phyloP scores from a whole-genome alignment of 768 basidiomycete species.

The Crassisporium funariophilum region DNA sequence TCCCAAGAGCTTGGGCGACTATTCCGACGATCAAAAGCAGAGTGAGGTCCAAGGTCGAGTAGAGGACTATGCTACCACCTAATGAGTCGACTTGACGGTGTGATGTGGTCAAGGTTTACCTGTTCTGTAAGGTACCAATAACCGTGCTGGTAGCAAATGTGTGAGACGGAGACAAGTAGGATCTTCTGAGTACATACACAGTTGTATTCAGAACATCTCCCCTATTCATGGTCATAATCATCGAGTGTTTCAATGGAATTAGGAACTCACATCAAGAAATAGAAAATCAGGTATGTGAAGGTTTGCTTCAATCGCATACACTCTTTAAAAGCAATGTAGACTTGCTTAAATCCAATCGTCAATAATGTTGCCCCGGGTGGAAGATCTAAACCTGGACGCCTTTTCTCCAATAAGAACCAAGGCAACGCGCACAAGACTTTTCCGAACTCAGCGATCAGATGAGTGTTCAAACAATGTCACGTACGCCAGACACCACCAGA shows the following conservation, averaged over 20 bases:
- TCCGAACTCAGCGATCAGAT: constrained; percentile 32
- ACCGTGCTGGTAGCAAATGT: constrained; percentile 51
- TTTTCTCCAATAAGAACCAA: constrained; percentile 73
- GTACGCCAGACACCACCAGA: constrained; percentile 75
- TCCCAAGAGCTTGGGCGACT: constrained; percentile 62
- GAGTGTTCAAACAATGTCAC: constrained; percentile 23
- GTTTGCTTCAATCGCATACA: constrained; percentile 72
- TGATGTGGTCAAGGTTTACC: constrained; percentile 34
- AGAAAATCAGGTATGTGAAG: constrained; percentile 73
- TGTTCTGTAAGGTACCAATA: constrained; percentile 70
- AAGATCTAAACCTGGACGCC: constrained; percentile 62
- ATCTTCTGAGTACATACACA: constrained; percentile 46
- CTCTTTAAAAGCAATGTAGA: constrained; percentile 61
- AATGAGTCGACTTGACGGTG: background rate
- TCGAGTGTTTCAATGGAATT: background rate
- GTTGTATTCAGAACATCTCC: constrained; percentile 77
- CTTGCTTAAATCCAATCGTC: constrained; percentile 71
- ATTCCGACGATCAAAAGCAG: constrained; percentile 69
- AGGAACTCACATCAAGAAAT: constrained; percentile 68
- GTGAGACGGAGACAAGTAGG: background rate
- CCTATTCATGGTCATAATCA: constrained; percentile 36
- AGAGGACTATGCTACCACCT: constrained; percentile 57
- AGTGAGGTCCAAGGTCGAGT: constrained; percentile 73
- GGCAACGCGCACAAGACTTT: constrained; percentile 69
- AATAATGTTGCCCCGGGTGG: constrained; percentile 56